A percentile compares a stretch with the other conserved stretches of the same genome.
phyloP scores from a whole-genome alignment of 345 rosid species.

The Eucalyptus curtisii region DNA sequence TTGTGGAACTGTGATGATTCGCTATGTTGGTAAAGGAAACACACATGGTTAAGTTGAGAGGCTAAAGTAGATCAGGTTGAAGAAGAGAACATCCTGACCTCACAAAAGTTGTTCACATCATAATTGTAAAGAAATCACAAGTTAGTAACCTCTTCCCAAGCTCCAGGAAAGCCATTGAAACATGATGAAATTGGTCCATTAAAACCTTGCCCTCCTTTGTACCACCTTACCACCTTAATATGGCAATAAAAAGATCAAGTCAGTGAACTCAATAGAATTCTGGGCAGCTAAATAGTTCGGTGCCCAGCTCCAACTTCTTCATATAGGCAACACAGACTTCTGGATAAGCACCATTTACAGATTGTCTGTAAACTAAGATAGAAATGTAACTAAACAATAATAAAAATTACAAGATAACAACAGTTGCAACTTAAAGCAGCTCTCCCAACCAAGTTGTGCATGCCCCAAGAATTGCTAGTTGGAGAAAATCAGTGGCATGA shows the following conservation, averaged over 20 bases:
- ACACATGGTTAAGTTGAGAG: background rate
- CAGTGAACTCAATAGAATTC: too few relatives aligned
- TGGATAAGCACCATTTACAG: background rate
- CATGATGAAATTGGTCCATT: slow-evolving; percentile 83
- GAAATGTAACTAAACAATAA: too few relatives aligned
- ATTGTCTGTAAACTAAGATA: background rate
- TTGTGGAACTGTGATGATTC: background rate
- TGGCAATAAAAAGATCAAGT: background rate
- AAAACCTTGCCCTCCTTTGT: slow-evolving; percentile 67
- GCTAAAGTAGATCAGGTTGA: too few relatives aligned
- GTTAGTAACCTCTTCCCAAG: slow-evolving; percentile 51
- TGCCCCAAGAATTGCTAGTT: background rate
- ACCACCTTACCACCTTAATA: slow-evolving; percentile 82
- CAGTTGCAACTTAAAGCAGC: background rate
- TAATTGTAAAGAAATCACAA: background rate
- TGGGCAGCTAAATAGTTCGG: too few relatives aligned
- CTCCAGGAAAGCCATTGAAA: slow-evolving; percentile 69
- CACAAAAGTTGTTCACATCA: background rate
- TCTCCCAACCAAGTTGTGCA: background rate
- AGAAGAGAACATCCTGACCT: background rate
- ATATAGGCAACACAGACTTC: background rate
- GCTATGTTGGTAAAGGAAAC: background rate
- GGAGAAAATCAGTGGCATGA: background rate
- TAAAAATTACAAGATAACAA: background rate
- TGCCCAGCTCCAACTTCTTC: background rate